A percentile compares a stretch with the other conserved stretches of the same genome.
These are phyloP conservation scores for Podaxis carcinomalis DNA, from an alignment of 768 basidiomycete species.

Conservation along the genomic window DNA sequence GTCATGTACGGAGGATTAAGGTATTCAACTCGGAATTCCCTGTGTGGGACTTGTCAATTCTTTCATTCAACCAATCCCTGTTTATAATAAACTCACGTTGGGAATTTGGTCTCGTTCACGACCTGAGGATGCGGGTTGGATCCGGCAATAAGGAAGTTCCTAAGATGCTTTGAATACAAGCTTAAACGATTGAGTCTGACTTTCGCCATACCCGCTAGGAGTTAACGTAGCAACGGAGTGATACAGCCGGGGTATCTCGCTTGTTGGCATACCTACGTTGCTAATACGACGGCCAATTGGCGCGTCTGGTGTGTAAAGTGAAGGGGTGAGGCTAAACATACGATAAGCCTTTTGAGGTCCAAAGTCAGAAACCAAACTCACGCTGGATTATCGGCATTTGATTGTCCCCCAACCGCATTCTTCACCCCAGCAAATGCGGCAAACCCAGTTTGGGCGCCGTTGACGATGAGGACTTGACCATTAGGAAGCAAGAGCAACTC, in stretches of 20 bases:
- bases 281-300: constrained; percentile 38
- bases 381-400: constrained; percentile 28
- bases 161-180: constrained; percentile 12
- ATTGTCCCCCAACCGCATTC: constrained; percentile 20
- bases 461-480: constrained; percentile 36
- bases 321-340: constrained; percentile 28
- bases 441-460: constrained; percentile 36
- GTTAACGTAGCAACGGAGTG: constrained; percentile 56
- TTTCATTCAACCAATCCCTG: not conserved
- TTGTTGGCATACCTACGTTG: constrained; percentile 36
- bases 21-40: constrained; percentile 38
- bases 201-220: constrained; percentile 39
- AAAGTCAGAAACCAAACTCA: constrained; percentile 9
- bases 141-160: constrained; percentile 4
- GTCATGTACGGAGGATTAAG: constrained; percentile 39
- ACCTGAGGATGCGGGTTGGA: constrained; percentile 13
- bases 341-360: not conserved
- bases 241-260: constrained; percentile 50
- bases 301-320: constrained; percentile 41
- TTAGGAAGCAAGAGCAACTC: constrained; percentile 35
- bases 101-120: constrained; percentile 23
- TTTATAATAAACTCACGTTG: constrained; percentile 15
- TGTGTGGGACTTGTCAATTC: constrained; percentile 1
- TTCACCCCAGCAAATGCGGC: constrained; percentile 33
- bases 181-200: not conserved